phyloP scores from a whole-genome alignment of 176 grass and related monocot species.

The Oryza longistaminata region DNA sequence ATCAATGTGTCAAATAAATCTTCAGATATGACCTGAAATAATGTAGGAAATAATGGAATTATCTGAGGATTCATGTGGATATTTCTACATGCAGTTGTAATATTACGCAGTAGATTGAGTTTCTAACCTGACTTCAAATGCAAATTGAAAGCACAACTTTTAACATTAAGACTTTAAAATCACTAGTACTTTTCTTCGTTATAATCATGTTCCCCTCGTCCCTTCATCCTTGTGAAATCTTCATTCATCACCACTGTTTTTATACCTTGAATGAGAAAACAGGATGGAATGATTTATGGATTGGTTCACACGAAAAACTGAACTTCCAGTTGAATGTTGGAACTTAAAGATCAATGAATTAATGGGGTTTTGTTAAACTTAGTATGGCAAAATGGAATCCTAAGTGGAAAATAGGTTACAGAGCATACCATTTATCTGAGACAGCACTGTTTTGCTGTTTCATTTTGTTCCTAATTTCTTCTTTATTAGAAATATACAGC shows the following conservation, averaged over 20 bases:
- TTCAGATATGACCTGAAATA: not conserved
- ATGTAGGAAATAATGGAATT: not conserved
- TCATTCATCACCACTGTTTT: not conserved
- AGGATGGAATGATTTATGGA: not conserved
- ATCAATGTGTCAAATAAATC: constrained; percentile 20
- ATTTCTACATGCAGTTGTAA: not conserved
- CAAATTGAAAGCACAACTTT: not conserved
- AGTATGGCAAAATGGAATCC: not conserved
- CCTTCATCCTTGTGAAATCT: not conserved
- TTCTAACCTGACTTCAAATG: not conserved
- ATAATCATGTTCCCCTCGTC: not conserved
- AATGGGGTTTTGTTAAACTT: not conserved
- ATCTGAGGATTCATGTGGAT: not conserved
- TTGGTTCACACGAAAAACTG: constrained; percentile 13
- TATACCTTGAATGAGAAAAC: not conserved
- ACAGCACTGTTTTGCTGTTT: not conserved
- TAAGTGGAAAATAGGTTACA: constrained; percentile 7
- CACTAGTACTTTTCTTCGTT: not conserved
- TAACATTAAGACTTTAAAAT: constrained; percentile 9
- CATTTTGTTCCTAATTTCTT: not conserved
- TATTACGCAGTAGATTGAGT: constrained; percentile 8
- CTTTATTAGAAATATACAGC: not conserved
- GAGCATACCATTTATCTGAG: not conserved
- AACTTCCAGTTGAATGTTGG: constrained; percentile 1
- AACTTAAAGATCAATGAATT: not conserved